Conservation (phyloP, 2,329 filamentous ascomycete species). For the Celoporthe dispersa region DNA sequence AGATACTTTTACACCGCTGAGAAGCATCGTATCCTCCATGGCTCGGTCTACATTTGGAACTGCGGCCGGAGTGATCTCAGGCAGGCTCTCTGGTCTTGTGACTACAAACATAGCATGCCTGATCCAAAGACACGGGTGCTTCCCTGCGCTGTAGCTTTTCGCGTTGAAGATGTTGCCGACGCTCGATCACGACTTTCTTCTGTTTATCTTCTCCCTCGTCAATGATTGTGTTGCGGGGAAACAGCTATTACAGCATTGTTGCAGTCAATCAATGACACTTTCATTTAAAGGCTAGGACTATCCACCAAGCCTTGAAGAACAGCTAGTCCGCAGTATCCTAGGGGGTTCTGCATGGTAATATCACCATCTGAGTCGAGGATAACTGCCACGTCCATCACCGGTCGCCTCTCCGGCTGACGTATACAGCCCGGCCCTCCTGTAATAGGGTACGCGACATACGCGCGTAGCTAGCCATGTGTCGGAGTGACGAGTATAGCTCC, state of each 20-base stretch:
- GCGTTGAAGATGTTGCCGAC: background rate
- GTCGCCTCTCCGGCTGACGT: background rate
- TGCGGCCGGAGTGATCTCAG: background rate
- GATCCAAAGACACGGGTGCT: background rate
- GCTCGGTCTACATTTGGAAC: background rate
- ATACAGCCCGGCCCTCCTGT: background rate
- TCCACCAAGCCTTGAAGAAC: background rate
- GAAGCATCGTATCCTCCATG: background rate
- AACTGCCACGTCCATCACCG: background rate
- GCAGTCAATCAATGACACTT: background rate
- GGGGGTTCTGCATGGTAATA: background rate
- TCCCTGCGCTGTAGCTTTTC: background rate
- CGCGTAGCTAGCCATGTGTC: background rate
- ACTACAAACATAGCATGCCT: background rate
- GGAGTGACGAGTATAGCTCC: background rate
- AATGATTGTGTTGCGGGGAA: background rate
- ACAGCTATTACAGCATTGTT: background rate
- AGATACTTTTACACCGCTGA: background rate
- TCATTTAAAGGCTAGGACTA: background rate
- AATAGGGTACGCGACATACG: background rate
- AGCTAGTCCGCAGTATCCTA: background rate
- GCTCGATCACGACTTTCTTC: background rate
- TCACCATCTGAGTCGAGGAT: background rate
- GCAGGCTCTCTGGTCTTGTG: background rate
- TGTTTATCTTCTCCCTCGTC: background rate